phyloP scores from a whole-genome alignment of 176 grass and related monocot genomes.

The Metroxylon sagu region DNA sequence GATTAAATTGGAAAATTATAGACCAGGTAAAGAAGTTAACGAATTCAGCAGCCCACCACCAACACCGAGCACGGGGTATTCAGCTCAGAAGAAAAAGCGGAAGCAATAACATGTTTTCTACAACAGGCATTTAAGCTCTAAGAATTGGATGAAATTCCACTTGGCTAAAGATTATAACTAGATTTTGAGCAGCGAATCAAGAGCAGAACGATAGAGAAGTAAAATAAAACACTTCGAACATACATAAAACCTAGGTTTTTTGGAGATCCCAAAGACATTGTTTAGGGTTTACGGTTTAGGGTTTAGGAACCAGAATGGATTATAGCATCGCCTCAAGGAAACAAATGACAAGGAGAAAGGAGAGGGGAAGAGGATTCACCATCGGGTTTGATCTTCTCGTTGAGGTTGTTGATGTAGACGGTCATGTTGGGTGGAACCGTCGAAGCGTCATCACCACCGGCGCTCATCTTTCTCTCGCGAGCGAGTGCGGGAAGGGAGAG shows the following conservation, averaged over 20 bases:
- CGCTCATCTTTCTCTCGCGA: constrained; percentile 50
- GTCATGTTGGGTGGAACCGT: constrained; percentile 47
- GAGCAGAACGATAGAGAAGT: no score
- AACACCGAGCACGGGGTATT: background rate
- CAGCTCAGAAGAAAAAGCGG: background rate
- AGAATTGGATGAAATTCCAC: no score
- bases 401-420: constrained; percentile 99
- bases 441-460: constrained; percentile 30
- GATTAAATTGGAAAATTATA: background rate
- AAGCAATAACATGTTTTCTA: background rate
- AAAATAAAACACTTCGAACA: no score
- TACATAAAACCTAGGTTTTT: no score
- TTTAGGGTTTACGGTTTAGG: no score
- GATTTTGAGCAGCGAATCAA: no score
- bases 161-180: no score
- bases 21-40: background rate
- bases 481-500: no score
- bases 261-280: no score
- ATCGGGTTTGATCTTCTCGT: constrained; percentile 94
- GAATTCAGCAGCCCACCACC: background rate
- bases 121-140: background rate
- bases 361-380: constrained; percentile 23
- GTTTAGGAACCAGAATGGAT: background rate
- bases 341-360: background rate
- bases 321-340: no score